phyloP scores from a whole-genome alignment of 1,139 yeast genomes.

The Geotrichum klebahnii region DNA sequence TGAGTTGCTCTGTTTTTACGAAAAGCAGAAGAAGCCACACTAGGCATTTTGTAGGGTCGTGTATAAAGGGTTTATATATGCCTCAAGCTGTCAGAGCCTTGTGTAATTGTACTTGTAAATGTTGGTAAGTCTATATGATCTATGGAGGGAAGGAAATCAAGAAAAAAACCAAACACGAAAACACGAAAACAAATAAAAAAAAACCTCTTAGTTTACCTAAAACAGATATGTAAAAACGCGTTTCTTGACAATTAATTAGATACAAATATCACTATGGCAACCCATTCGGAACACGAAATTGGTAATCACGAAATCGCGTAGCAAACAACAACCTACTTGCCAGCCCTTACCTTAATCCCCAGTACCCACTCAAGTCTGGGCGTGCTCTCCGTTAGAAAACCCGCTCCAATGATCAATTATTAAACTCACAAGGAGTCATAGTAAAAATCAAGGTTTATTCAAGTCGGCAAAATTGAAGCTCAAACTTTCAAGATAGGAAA shows the following conservation, averaged over 20 bases:
- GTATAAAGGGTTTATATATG: no score
- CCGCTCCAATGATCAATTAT: neutral
- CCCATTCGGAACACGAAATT: no score
- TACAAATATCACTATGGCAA: conserved; percentile 2
- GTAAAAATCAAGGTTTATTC: conserved; percentile 1
- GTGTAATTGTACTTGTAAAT: no score
- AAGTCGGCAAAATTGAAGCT: no score
- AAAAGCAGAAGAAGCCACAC: neutral
- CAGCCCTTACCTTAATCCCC: no score
- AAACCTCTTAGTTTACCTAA: neutral
- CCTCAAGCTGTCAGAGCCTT: neutral
- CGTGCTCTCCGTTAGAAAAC: neutral
- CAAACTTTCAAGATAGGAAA: no score
- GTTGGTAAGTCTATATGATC: no score
- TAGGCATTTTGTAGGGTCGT: conserved; percentile 7
- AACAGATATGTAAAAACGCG: neutral
- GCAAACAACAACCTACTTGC: no score
- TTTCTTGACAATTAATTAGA: neutral
- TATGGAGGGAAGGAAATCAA: no score
- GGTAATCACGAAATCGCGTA: no score
- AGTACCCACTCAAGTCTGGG: no score
- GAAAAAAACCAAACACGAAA: neutral
- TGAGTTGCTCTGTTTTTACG: conserved; percentile 18
- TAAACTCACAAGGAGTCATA: no score
- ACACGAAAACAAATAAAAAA: conserved; percentile 1